Percentiles rank a stretch among this genome's conserved stretches.
Evolutionary conservation across 306 rosid genomes (phyloP).

Genomic region (Spatholobus suberectus): DNA sequence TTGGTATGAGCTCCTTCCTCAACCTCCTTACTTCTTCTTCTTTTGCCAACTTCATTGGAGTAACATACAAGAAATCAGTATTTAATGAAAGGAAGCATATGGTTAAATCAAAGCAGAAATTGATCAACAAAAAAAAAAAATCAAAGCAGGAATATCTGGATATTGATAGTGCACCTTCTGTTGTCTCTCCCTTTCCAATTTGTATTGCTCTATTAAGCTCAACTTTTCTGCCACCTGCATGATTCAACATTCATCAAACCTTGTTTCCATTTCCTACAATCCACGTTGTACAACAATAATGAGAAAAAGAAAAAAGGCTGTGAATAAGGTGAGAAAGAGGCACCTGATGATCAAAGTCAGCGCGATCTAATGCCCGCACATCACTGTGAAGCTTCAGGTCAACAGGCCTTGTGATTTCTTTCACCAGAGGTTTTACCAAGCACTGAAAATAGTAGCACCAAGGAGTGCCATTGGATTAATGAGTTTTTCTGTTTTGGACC

Average conservation of each 20-base stretch:
- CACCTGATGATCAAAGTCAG: conserved; percentile 91
- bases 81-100: neutral
- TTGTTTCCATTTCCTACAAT: neutral
- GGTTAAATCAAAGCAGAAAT: neutral
- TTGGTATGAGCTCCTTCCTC: conserved; percentile 87
- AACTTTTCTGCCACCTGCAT: conserved; percentile 79
- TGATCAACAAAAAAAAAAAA: neutral
- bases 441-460: conserved; percentile 59
- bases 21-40: conserved; percentile 86
- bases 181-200: conserved; percentile 81
- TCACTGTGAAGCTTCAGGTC: conserved; percentile 77
- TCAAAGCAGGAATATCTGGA: neutral
- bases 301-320: too few relatives aligned
- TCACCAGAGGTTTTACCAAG: conserved; percentile 69
- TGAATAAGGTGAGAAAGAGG: too few relatives aligned
- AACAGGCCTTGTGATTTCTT: conserved; percentile 74
- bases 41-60: conserved; percentile 64
- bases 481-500: too few relatives aligned
- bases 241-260: conserved; percentile 25
- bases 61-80: conserved; percentile 20
- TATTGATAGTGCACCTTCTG: conserved; percentile 60
- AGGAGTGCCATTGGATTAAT: conserved; percentile 24
- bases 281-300: too few relatives aligned
- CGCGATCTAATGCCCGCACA: conserved; percentile 75
- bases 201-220: conserved; percentile 75